phyloP scores from a whole-genome alignment of 306 rosid genomes.

The Bauhinia variegata region DNA sequence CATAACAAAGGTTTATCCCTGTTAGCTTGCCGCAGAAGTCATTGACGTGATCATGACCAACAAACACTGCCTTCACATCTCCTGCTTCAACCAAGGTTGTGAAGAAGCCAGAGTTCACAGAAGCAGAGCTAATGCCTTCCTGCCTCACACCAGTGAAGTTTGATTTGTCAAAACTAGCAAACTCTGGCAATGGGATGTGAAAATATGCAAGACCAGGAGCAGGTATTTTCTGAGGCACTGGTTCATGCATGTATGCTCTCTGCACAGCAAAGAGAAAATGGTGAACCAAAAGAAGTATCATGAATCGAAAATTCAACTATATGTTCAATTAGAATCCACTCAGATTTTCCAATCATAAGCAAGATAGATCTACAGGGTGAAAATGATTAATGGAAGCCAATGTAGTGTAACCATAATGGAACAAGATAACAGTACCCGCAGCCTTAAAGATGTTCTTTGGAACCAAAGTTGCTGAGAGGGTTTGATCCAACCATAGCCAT shows the following conservation, averaged over 20 bases:
- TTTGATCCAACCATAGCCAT: slow-evolving; percentile 91
- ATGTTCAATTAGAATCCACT: slow-evolving; percentile 8
- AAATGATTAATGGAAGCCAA: neutral
- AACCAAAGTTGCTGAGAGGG: slow-evolving; percentile 95
- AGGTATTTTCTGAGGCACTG: slow-evolving; percentile 61
- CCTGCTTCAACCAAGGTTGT: slow-evolving; percentile 80
- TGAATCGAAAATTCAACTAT: slow-evolving; percentile 25
- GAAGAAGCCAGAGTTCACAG: slow-evolving; percentile 94
- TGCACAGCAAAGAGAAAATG: slow-evolving; percentile 38
- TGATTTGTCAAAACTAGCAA: slow-evolving; percentile 62
- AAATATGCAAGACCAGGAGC: slow-evolving; percentile 90
- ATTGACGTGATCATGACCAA: slow-evolving; percentile 88
- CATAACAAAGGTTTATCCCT: slow-evolving; percentile 78
- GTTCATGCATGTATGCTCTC: slow-evolving; percentile 64
- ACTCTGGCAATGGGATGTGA: slow-evolving; percentile 94
- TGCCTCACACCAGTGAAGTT: slow-evolving; percentile 72
- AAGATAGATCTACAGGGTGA: neutral
- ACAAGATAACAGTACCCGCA: slow-evolving; percentile 54
- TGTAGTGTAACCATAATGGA: slow-evolving; percentile 5
- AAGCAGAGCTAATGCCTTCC: slow-evolving; percentile 80
- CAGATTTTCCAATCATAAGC: slow-evolving; percentile 6
- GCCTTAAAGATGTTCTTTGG: slow-evolving; percentile 63
- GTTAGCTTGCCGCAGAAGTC: slow-evolving; percentile 84
- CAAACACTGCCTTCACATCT: slow-evolving; percentile 88
- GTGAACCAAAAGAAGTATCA: neutral